phyloP scores from a whole-genome alignment of 1,284 basidiomycete genomes.

The Cystobasidiaceae sp. region DNA sequence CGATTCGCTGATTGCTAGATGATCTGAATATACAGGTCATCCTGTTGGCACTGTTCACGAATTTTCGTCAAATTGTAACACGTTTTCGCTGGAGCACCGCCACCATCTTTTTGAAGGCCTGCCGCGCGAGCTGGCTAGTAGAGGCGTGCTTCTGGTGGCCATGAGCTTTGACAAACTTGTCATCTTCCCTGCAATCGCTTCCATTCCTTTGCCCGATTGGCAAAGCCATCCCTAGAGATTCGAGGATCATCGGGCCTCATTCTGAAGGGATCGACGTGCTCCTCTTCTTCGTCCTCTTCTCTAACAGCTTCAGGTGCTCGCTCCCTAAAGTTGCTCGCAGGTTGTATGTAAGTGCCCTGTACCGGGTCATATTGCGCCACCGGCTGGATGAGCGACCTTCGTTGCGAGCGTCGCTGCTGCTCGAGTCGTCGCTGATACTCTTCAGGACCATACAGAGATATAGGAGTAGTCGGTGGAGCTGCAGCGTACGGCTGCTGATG shows the following conservation, averaged over 20 bases:
- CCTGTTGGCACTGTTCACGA: no score
- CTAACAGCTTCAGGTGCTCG: background rate
- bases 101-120: no score
- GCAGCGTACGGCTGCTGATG: background rate
- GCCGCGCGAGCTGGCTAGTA: no score
- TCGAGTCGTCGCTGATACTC: slow-evolving; percentile 6
- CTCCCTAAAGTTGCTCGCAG: background rate
- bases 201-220: slow-evolving; percentile 18
- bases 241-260: background rate
- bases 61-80: no score
- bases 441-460: slow-evolving; percentile 24
- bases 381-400: slow-evolving; percentile 11
- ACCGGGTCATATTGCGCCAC: background rate
- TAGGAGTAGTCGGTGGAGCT: slow-evolving; percentile 2
- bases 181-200: background rate
- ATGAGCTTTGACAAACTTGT: background rate
- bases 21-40: no score
- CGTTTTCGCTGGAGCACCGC: no score
- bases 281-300: slow-evolving; percentile 19
- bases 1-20: no score
- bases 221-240: slow-evolving; percentile 19
- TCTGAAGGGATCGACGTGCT: background rate
- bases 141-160: no score
- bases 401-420: slow-evolving; percentile 5
- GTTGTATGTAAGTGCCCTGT: background rate